Evolutionary conservation across 2,329 filamentous ascomycete genomes (phyloP).

Genomic region (Aspergillus pseudoviridinutans): DNA sequence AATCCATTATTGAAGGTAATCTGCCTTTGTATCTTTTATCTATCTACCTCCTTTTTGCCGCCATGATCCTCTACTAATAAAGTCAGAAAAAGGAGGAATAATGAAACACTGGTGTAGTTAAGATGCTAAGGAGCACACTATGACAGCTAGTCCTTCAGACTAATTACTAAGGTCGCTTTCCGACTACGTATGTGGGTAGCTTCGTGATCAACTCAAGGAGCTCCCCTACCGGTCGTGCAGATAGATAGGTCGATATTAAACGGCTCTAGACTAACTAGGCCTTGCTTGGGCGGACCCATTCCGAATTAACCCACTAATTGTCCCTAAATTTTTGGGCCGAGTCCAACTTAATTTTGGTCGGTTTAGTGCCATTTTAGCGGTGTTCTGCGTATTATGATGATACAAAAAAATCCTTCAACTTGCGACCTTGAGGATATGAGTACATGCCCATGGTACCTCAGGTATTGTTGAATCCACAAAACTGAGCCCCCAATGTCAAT

Average conservation of each 20-base stretch:
- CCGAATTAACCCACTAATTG: neutral
- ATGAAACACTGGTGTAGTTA: constrained; percentile 3
- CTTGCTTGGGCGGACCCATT: neutral
- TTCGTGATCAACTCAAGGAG: neutral
- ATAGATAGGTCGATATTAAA: neutral
- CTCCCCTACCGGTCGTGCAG: constrained; percentile 7
- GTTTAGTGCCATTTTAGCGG: neutral
- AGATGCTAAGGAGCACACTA: neutral
- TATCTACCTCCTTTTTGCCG: neutral
- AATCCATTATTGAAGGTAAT: neutral
- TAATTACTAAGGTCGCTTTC: neutral
- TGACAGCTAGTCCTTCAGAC: neutral
- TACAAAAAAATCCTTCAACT: neutral
- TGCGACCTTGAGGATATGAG: neutral
- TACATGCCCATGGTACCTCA: neutral
- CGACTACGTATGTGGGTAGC: neutral
- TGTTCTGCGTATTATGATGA: neutral
- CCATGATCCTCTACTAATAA: neutral
- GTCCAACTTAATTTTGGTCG: neutral
- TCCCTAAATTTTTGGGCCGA: neutral
- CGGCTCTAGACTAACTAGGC: neutral
- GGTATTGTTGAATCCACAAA: too few relatives aligned
- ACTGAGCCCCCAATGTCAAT: neutral
- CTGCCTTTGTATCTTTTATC: neutral
- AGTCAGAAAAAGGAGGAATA: constrained; percentile 1